A percentile compares a stretch with the other conserved stretches of the same genome.
Conservation (phyloP, 73 alveolate genomes). For the Effrenium voratum region DNA sequence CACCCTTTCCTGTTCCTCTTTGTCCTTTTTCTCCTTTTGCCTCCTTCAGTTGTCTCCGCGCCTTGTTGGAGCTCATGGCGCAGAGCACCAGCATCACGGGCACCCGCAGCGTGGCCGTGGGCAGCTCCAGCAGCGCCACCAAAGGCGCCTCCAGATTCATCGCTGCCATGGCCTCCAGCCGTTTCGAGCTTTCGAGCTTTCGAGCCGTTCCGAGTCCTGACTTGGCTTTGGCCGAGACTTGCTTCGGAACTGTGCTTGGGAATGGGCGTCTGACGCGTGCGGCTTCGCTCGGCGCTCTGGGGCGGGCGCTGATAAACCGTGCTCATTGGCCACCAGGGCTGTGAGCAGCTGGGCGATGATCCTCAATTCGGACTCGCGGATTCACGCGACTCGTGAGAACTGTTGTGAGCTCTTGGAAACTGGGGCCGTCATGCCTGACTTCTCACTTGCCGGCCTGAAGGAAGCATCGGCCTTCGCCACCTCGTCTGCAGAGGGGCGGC, state of each 20-base stretch:
- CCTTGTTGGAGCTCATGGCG: conserved; percentile 75
- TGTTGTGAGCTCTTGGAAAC: background rate
- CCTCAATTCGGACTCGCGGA: too few species aligned
- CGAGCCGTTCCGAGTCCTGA: background rate
- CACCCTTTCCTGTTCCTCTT: too few species aligned
- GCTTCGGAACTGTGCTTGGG: too few species aligned
- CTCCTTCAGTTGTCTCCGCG: background rate
- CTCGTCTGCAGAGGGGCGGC: conserved; percentile 66
- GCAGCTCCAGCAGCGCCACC: conserved; percentile 43
- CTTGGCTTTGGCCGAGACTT: too few species aligned
- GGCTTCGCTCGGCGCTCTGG: too few species aligned
- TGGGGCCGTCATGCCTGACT: background rate
- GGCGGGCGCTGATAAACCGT: conserved; percentile 39
- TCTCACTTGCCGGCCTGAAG: background rate
- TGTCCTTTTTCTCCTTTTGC: background rate
- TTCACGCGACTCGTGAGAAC: too few species aligned
- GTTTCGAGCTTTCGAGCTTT: background rate
- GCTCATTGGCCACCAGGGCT: conserved; percentile 79
- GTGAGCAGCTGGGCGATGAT: conserved; percentile 64
- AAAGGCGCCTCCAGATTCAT: conserved; percentile 42
- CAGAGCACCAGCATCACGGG: conserved; percentile 85
- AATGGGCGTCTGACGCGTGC: too few species aligned
- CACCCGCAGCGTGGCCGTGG: conserved; percentile 30
- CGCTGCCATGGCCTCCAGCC: conserved; percentile 57
- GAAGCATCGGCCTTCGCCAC: conserved; percentile 65